Base-by-base conservation (phyloP, 208 protist species). In the Acanthamoeba rhysodes region DNA sequence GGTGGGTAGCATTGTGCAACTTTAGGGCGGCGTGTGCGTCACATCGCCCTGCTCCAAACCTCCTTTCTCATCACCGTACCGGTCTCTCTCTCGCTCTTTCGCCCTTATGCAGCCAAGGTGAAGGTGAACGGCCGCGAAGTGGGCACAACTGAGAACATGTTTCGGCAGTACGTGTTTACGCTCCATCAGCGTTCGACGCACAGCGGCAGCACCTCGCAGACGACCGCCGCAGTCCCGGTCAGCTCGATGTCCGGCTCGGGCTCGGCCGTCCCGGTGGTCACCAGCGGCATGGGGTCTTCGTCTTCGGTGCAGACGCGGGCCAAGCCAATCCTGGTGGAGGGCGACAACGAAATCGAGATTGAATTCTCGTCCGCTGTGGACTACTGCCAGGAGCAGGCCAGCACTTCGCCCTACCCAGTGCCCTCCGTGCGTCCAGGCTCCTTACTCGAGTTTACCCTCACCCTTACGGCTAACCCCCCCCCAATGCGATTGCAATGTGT, bases 91-190 rank as follows among this genome's bases (percentile, higher is more conserved):
- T 41, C 9, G 45, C 9, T 14, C 41, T 20, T 5, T 85, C n/a
- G n/a, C n/a, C n/a, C n/a, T 3, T 85, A 0, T 53, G 62, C 57
- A 90, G 84, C 84, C 55, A 59, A 90, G 57, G 55, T 90, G n/a
- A 34, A 50, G 48, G 84, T 90, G 84, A 90, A 90, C 14, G 84
- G 84, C 8, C 48, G 57, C 34, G 57, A 90, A 32, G 84, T 90
- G 48, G 84, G 84, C 29, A 90, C 84, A 29, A 50, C 84, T 12
- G 57, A 90, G 48, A 90, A 90, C 12, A 90, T 90, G 84, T 90
- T 90, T 16, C 18, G 84, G 55, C 55, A 90, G 53, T 68, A 90
- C 41, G 34, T 37, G 22, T 90, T 90, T 32, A 68, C 74, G 74
- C 74, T 90, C 8, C 84, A 70, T 66, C 84, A 90, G 55, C 41